These are phyloP conservation scores for Lizonia empirigonia DNA, from an alignment of 2,329 filamentous ascomycete genomes.

Conservation along the genomic window DNA sequence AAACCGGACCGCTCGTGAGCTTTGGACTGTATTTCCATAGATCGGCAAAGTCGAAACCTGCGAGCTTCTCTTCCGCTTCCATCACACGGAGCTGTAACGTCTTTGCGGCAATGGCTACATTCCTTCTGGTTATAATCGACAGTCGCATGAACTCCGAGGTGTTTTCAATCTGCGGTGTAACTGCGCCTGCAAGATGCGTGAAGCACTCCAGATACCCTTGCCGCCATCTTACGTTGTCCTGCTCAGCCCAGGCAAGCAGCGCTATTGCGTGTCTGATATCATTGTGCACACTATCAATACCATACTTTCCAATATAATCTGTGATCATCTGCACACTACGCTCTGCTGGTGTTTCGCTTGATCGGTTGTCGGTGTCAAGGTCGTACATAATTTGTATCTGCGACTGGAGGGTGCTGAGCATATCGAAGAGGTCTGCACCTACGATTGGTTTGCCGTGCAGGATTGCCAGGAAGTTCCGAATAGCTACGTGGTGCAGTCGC, in stretches of 20 bases:
- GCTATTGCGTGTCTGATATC: constrained; percentile 65
- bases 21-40: constrained; percentile 58
- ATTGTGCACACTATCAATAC: constrained; percentile 68
- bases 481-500: constrained; percentile 67
- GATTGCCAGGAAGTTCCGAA: constrained; percentile 71
- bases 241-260: constrained; percentile 69
- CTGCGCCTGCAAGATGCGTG: constrained; percentile 69
- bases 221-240: constrained; percentile 65
- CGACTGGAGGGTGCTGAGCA: constrained; percentile 65
- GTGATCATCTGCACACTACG: constrained; percentile 65
- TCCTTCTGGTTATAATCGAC: constrained; percentile 65
- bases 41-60: constrained; percentile 64
- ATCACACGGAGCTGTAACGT: constrained; percentile 67
- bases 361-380: constrained; percentile 46
- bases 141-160: constrained; percentile 63
- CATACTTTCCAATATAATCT: constrained; percentile 63
- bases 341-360: constrained; percentile 37
- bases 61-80: constrained; percentile 66
- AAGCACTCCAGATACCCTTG: constrained; percentile 72
- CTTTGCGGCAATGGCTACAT: constrained; percentile 66
- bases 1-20: constrained; percentile 51
- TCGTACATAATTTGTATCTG: constrained; percentile 63
- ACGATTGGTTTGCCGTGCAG: constrained; percentile 69
- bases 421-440: constrained; percentile 66
- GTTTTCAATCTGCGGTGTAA: constrained; percentile 52